Evolutionary conservation across 1,284 basidiomycete species (phyloP).

Genomic region (Phellopilus nigrolimitatus): DNA sequence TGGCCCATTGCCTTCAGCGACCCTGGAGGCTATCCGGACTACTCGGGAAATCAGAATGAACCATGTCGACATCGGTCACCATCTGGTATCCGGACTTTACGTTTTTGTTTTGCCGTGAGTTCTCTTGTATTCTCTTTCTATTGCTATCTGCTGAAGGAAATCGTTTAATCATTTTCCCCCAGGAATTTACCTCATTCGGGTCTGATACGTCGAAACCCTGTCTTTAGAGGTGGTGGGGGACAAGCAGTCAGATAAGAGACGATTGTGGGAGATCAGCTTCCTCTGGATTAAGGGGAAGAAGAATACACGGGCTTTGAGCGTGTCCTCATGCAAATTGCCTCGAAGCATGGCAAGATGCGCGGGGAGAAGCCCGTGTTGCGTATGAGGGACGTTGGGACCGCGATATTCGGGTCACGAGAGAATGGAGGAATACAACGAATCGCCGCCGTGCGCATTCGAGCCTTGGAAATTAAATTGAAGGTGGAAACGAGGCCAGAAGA

Average conservation of each 20-base stretch:
- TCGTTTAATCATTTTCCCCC: neutral
- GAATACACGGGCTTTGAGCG: no score
- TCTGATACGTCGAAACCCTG: neutral
- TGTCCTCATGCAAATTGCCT: no score
- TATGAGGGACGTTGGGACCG: neutral
- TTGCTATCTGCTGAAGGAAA: neutral
- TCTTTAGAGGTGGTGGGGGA: no score
- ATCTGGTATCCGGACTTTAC: neutral
- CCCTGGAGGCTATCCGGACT: constrained; percentile 13
- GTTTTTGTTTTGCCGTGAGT: neutral
- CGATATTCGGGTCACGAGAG: neutral
- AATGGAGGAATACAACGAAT: neutral
- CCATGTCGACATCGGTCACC: constrained; percentile 6
- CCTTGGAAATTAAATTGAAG: neutral
- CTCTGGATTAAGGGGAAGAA: no score
- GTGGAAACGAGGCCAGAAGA: constrained; percentile 11
- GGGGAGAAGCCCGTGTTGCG: no score
- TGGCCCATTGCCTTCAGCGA: neutral
- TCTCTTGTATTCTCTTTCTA: neutral
- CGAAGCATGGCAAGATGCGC: no score
- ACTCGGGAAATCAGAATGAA: constrained; percentile 8
- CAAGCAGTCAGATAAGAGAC: no score
- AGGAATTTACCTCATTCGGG: neutral
- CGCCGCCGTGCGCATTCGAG: neutral
- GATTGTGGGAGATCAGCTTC: no score